Percentiles rank a stretch among this genome's conserved stretches.
Evolutionary conservation across 768 basidiomycete species (phyloP).

Genomic region (Daedaleopsis nitida): DNA sequence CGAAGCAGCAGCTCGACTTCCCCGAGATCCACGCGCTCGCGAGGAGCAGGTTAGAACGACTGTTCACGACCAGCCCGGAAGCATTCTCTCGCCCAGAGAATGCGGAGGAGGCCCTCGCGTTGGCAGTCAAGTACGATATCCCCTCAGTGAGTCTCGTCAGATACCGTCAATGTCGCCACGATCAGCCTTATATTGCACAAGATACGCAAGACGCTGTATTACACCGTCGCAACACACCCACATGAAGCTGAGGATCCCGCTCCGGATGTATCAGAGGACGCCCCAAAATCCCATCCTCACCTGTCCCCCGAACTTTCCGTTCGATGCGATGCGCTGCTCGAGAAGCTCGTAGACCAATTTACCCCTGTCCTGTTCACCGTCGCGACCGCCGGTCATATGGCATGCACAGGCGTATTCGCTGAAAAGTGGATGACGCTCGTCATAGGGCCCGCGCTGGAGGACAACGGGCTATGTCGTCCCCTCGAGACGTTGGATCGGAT

Average conservation of each 20-base stretch:
- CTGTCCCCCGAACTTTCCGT: slow-evolving; percentile 29
- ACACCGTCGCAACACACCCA: slow-evolving; percentile 60
- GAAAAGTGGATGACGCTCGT: slow-evolving; percentile 73
- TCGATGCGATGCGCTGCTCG: slow-evolving; percentile 32
- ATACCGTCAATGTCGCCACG: no score
- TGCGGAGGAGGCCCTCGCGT: slow-evolving; percentile 52
- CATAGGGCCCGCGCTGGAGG: slow-evolving; percentile 64
- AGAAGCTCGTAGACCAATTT: slow-evolving; percentile 60
- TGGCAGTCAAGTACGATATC: slow-evolving; percentile 52
- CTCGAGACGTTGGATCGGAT: slow-evolving; percentile 69
- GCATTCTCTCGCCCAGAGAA: slow-evolving; percentile 42
- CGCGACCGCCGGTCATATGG: slow-evolving; percentile 69
- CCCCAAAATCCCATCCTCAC: background rate
- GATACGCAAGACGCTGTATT: slow-evolving; percentile 66
- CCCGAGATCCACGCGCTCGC: slow-evolving; percentile 53
- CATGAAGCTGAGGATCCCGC: slow-evolving; percentile 37
- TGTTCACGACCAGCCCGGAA: slow-evolving; percentile 52
- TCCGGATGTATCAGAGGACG: slow-evolving; percentile 19
- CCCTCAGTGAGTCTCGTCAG: slow-evolving; percentile 44
- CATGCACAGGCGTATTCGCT: slow-evolving; percentile 71
- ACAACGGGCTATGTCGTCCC: slow-evolving; percentile 67
- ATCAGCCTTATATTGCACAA: slow-evolving; percentile 24
- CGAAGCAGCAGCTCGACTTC: slow-evolving; percentile 57
- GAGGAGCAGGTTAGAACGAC: slow-evolving; percentile 40
- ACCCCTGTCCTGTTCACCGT: slow-evolving; percentile 75